Base-by-base conservation (phyloP, 768 basidiomycete species). In the Russula foetens region DNA sequence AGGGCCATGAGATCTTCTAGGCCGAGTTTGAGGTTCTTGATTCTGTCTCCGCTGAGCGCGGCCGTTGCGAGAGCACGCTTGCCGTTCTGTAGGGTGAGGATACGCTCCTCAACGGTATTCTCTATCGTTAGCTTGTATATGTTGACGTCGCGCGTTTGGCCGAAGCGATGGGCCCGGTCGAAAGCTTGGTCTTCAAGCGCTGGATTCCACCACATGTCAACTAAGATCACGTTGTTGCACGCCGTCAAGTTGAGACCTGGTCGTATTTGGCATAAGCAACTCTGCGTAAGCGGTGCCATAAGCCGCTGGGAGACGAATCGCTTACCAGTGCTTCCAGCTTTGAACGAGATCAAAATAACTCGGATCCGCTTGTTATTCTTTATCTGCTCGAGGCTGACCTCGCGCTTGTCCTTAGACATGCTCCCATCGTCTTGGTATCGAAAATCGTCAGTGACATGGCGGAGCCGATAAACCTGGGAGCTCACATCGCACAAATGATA, bases 141-240 rank as follows among this genome's bases (percentile, higher is more conserved):
- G 68, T 88, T 83, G 43, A 97, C 95, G 62, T 88, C 82, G 28
- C 86, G 83, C 50, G 77, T 88, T 74, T 98, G 95, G 8, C 96
- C 94, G 59, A 90, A 84, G 56, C 91, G 86, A 77, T 95, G 92
- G 7, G 89, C 85, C 53, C 92, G 85, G 70, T 94, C 94, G 68
- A 94, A 96, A 0, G 94, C 94, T 75, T 98, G 95, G 63, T 96
- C 92, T 81, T 91, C 90, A 4, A 91, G 77, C 0, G 89, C 91
- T 11, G 91, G 90, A 71, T 92, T 89, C 92, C 95, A 98, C 94
- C 95, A 98, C 61, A 94, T 74, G 70, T 97, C 96, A 58, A 92
- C 82, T 3, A 98, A 79, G 66, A 98, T 88, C 41, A 98, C 94
- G 65, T 96, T 92, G 71, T 94, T 96, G 73, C 95, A 98, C 39